Percentiles rank a stretch among this genome's conserved stretches.
Conservation (phyloP, 805 yeast genomes). For the Yarrowia osloensis region DNA sequence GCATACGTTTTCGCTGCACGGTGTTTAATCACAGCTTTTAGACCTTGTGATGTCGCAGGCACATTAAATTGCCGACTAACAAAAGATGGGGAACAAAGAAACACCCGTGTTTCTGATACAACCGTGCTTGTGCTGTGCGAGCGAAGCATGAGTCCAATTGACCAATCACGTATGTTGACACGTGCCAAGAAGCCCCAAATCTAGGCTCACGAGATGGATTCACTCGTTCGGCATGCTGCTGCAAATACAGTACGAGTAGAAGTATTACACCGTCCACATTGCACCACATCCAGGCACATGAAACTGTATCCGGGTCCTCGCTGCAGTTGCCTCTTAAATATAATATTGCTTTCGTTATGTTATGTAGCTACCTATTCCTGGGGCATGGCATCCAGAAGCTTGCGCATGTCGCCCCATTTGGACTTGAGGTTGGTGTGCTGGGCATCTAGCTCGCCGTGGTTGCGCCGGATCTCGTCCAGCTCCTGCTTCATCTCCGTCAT, state of each 20-base stretch:
- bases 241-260: no score
- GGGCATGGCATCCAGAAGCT: conserved; percentile 26
- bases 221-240: no score
- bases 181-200: no score
- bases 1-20: background rate
- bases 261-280: no score
- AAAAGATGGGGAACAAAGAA: background rate
- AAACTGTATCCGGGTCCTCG: background rate
- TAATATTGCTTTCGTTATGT: background rate
- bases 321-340: background rate
- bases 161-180: no score
- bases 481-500: conserved; percentile 26
- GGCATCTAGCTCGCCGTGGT: conserved; percentile 34
- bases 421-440: conserved; percentile 26
- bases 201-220: no score
- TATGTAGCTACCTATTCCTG: background rate
- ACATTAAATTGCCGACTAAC: background rate
- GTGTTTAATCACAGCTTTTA: background rate
- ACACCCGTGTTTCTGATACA: no score
- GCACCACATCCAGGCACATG: background rate
- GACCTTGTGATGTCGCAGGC: conserved; percentile 6
- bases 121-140: no score
- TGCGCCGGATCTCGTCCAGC: conserved; percentile 32
- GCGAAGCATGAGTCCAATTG: no score
- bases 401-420: conserved; percentile 28